Evolutionary conservation across 179 eudicot species (phyloP).

Genomic region (Actinidia arguta): DNA sequence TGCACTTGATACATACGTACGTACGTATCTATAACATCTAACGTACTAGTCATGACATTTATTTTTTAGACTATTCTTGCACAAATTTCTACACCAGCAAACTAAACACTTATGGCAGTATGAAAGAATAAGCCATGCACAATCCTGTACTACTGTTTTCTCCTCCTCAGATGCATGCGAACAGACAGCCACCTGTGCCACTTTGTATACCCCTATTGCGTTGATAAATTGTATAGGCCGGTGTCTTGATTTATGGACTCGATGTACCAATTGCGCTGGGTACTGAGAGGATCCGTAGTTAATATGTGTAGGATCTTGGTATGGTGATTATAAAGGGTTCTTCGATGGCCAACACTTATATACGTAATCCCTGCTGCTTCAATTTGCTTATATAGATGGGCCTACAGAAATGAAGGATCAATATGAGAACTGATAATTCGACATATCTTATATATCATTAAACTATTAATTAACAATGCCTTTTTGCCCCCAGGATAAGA

Average conservation of each 20-base stretch:
- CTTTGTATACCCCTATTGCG: constrained; percentile 13
- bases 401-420: constrained; percentile 44
- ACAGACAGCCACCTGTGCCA: neutral
- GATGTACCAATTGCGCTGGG: constrained; percentile 59
- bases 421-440: neutral
- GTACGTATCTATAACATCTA: too few relatives aligned
- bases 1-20: too few relatives aligned
- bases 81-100: constrained; percentile 8
- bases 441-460: neutral
- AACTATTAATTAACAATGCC: neutral
- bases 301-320: constrained; percentile 59
- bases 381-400: constrained; percentile 69
- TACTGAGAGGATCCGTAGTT: constrained; percentile 41
- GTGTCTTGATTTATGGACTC: constrained; percentile 52
- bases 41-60: too few relatives aligned
- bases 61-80: neutral
- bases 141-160: neutral
- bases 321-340: constrained; percentile 72
- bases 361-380: constrained; percentile 83
- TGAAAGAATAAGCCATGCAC: neutral
- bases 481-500: neutral
- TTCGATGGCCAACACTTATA: constrained; percentile 84
- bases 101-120: neutral
- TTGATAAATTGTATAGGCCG: constrained; percentile 24
- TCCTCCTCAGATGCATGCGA: neutral